Evolutionary conservation across 2,329 filamentous ascomycete genomes (phyloP).

Genomic region (Xylaria sp.): DNA sequence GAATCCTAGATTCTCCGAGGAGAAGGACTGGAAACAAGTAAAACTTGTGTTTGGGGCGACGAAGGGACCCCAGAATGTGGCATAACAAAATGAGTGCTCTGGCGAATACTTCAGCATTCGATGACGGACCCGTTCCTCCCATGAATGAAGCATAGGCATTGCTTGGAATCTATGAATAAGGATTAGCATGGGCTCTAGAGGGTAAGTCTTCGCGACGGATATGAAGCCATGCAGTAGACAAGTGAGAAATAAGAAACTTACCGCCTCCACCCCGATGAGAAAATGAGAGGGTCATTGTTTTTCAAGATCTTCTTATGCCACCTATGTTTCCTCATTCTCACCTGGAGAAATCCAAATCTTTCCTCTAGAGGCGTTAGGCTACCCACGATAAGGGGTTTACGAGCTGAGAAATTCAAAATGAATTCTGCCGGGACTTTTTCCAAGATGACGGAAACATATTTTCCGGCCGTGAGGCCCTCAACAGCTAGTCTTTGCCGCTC

Average conservation of each 20-base stretch:
- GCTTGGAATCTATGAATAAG: slow-evolving; percentile 37
- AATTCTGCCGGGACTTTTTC: slow-evolving; percentile 94
- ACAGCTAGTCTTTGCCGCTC: slow-evolving; percentile 83
- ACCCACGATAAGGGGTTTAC: slow-evolving; percentile 86
- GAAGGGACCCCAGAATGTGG: slow-evolving; percentile 92
- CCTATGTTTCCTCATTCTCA: slow-evolving; percentile 94
- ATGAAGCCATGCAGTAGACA: neutral
- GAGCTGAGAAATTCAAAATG: slow-evolving; percentile 81
- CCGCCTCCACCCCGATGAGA: slow-evolving; percentile 94
- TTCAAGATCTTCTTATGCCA: slow-evolving; percentile 99
- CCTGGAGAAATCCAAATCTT: slow-evolving; percentile 93
- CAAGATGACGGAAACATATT: slow-evolving; percentile 91
- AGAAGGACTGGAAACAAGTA: slow-evolving; percentile 91
- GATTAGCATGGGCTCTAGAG: slow-evolving; percentile 15
- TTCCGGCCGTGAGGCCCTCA: slow-evolving; percentile 91
- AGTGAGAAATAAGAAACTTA: slow-evolving; percentile 61
- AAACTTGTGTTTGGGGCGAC: slow-evolving; percentile 97
- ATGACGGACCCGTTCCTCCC: slow-evolving; percentile 76
- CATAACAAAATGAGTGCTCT: slow-evolving; percentile 99
- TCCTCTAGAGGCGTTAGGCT: slow-evolving; percentile 95
- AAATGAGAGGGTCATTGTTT: slow-evolving; percentile 96
- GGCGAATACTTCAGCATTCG: slow-evolving; percentile 99
- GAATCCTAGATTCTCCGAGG: slow-evolving; percentile 86
- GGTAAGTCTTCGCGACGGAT: slow-evolving; percentile 69
- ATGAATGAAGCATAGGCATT: slow-evolving; percentile 40